phyloP scores from a whole-genome alignment of 768 basidiomycete species.

The Tylopilus sp. region DNA sequence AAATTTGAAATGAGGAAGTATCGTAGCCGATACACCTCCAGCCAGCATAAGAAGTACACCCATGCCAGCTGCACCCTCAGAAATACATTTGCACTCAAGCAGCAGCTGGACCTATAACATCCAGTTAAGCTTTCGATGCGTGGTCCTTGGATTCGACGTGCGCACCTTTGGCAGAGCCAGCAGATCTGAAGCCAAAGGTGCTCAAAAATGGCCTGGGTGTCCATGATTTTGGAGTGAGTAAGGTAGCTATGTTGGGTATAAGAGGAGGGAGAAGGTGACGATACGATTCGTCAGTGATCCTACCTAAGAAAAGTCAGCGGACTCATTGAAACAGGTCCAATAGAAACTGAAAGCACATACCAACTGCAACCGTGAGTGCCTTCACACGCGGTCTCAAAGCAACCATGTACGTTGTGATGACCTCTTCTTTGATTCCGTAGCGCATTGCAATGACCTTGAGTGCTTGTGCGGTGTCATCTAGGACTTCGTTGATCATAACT shows the following conservation, averaged over 20 bases:
- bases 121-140: neutral
- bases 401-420: neutral
- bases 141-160: neutral
- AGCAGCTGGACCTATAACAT: neutral
- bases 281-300: slow-evolving; percentile 14
- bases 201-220: slow-evolving; percentile 4
- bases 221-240: slow-evolving; percentile 16
- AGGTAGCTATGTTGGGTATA: neutral
- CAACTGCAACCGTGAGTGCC: slow-evolving; percentile 1
- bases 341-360: neutral
- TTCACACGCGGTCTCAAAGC: slow-evolving; percentile 1
- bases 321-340: too few relatives aligned
- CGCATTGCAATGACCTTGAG: neutral
- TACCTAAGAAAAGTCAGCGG: neutral
- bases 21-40: too few relatives aligned
- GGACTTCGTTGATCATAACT: slow-evolving; percentile 4
- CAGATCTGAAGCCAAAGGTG: slow-evolving; percentile 14
- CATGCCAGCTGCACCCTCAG: too few relatives aligned
- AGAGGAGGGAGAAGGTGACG: slow-evolving; percentile 4
- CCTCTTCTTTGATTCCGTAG: slow-evolving; percentile 1
- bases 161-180: slow-evolving; percentile 9
- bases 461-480: neutral
- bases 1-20: too few relatives aligned
- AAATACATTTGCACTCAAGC: neutral
- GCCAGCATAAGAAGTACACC: too few relatives aligned